phyloP scores from a whole-genome alignment of 1,284 basidiomycete species.

The Moniliophthora roreri region DNA sequence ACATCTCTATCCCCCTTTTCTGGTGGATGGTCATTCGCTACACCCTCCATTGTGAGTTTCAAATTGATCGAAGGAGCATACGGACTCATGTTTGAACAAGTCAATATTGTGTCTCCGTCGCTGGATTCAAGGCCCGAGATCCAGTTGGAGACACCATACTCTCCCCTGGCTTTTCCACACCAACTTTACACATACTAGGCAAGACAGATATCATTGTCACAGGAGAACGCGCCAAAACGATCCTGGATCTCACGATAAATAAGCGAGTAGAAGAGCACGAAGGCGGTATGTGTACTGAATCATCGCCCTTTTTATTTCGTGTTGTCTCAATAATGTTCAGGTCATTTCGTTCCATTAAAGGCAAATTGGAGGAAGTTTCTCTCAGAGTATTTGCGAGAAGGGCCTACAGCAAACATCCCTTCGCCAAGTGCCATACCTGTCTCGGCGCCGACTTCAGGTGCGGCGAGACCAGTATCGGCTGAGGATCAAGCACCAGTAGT shows the following conservation, averaged over 20 bases:
- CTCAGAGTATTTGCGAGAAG: constrained; percentile 42
- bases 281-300: constrained; percentile 55
- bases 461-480: constrained; percentile 28
- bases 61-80: no score
- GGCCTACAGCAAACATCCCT: constrained; percentile 35
- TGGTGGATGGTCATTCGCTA: constrained; percentile 61
- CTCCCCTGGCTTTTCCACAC: constrained; percentile 61
- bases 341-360: constrained; percentile 80
- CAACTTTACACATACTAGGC: constrained; percentile 82
- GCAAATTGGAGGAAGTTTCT: constrained; percentile 75
- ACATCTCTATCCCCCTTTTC: constrained; percentile 60
- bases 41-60: constrained; percentile 67
- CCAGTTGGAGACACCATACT: constrained; percentile 55
- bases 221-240: constrained; percentile 63
- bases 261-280: constrained; percentile 71
- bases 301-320: background rate
- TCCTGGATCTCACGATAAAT: constrained; percentile 60
- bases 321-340: constrained; percentile 33
- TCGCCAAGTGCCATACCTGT: constrained; percentile 28
- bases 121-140: constrained; percentile 64
- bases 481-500: no score
- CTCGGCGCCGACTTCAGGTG: constrained; percentile 33
- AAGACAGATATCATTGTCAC: constrained; percentile 80
- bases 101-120: constrained; percentile 66
- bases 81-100: no score